Evolutionary conservation across 1,284 basidiomycete genomes (phyloP).

Genomic region (Leccinum griseonigrum): DNA sequence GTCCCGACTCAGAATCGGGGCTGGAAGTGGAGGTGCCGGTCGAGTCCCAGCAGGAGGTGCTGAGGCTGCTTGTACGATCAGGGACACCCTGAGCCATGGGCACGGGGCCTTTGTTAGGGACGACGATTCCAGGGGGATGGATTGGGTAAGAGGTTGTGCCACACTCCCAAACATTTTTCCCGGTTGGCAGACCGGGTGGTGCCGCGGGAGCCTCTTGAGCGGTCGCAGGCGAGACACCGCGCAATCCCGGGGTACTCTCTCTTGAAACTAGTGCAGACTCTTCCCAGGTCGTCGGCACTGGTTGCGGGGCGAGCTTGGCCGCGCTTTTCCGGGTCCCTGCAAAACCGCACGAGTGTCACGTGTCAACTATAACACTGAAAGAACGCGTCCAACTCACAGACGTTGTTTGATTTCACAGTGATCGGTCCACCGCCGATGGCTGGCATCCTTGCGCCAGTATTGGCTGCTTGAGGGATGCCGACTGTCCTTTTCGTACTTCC

Average conservation of each 20-base stretch:
- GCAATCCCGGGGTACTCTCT: constrained; percentile 16
- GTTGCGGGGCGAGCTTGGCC: neutral
- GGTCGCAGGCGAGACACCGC: constrained; percentile 3
- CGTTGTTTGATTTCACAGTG: constrained; percentile 26
- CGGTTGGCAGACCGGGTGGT: constrained; percentile 11
- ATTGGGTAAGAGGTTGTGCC: constrained; percentile 3
- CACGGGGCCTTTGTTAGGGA: constrained; percentile 1
- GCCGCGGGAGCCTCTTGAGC: constrained; percentile 5
- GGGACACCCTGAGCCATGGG: constrained; percentile 2
- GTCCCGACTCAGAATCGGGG: constrained; percentile 28
- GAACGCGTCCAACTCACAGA: constrained; percentile 23
- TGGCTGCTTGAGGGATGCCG: constrained; percentile 7
- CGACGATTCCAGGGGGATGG: constrained; percentile 10
- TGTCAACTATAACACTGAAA: neutral
- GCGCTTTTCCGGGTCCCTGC: constrained; percentile 16
- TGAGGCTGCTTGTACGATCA: constrained; percentile 10
- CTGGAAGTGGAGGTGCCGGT: constrained; percentile 23
- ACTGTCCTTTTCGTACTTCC: constrained; percentile 20
- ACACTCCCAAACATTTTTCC: constrained; percentile 11
- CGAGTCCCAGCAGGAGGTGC: constrained; percentile 25
- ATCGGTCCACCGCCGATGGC: constrained; percentile 28
- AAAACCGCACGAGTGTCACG: neutral
- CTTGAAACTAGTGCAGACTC: constrained; percentile 19
- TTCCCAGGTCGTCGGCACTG: constrained; percentile 20
- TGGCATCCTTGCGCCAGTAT: constrained; percentile 11